Conservation (phyloP, 1,284 basidiomycete genomes). For the Moniliella sp. region DNA sequence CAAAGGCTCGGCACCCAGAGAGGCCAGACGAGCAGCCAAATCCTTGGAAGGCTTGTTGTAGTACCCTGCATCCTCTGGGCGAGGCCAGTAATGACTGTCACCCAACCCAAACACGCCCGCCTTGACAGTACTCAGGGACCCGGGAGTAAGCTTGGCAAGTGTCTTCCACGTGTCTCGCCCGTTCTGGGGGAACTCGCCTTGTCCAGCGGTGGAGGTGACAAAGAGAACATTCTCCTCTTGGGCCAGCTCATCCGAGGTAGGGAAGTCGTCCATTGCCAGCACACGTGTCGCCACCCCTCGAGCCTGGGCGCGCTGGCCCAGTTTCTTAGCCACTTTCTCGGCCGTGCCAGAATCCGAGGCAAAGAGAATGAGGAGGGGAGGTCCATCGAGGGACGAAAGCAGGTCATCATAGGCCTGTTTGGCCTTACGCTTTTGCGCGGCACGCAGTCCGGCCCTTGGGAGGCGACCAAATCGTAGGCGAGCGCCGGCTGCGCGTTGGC, state of each 20-base stretch:
- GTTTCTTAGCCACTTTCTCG: constrained; percentile 80
- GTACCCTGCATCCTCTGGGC: constrained; percentile 80
- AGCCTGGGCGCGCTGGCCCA: constrained; percentile 59
- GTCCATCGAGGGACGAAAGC: constrained; percentile 63
- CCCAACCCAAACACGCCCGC: constrained; percentile 74
- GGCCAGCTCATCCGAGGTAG: constrained; percentile 44
- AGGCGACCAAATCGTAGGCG: constrained; percentile 61
- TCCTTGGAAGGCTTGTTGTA: constrained; percentile 95
- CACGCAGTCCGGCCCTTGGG: constrained; percentile 61
- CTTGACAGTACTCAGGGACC: constrained; percentile 7
- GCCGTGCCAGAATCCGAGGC: constrained; percentile 84
- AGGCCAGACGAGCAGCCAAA: constrained; percentile 45
- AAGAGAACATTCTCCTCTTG: constrained; percentile 54
- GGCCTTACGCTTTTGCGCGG: constrained; percentile 61
- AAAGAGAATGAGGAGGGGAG: constrained; percentile 66
- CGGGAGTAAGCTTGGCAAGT: constrained; percentile 40
- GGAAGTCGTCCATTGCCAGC: constrained; percentile 48
- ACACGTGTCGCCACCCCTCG: constrained; percentile 52
- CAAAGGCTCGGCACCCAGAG: constrained; percentile 22
- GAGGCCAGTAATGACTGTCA: constrained; percentile 97
- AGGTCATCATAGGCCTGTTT: constrained; percentile 68
- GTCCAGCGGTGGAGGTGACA: constrained; percentile 91
- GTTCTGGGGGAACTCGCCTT: constrained; percentile 93
- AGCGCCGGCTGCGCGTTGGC: constrained; percentile 54
- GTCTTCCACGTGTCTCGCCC: constrained; percentile 74